These are phyloP conservation scores for Hordeum pubiflorum DNA, from an alignment of 202 grass and related monocot genomes.

Conservation along the genomic window DNA sequence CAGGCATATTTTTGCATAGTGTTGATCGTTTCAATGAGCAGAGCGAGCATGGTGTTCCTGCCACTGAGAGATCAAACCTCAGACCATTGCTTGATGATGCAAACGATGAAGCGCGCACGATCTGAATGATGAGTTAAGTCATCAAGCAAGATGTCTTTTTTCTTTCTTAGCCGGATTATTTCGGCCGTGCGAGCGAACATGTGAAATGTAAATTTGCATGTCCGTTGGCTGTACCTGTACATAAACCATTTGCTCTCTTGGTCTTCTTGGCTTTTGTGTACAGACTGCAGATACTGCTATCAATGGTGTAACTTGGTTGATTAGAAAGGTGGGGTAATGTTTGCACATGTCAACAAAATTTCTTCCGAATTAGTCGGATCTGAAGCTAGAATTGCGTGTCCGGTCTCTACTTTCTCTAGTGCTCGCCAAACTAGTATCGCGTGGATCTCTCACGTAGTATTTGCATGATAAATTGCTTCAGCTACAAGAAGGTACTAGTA, in stretches of 20 bases:
- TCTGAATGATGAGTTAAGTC: neutral
- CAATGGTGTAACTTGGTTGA: slow-evolving; percentile 1
- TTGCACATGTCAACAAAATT: neutral
- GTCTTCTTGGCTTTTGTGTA: slow-evolving; percentile 15
- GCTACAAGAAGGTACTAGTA: neutral
- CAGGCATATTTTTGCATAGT: slow-evolving; percentile 79
- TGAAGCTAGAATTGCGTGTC: neutral
- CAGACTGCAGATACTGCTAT: slow-evolving; percentile 19
- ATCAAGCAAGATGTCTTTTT: neutral
- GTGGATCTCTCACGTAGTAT: neutral
- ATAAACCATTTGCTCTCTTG: slow-evolving; percentile 2
- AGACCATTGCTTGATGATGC: slow-evolving; percentile 65
- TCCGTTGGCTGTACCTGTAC: slow-evolving; percentile 31
- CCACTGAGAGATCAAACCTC: slow-evolving; percentile 55
- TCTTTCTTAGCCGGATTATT: slow-evolving; percentile 1
- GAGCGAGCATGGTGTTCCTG: slow-evolving; percentile 38
- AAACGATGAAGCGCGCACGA: slow-evolving; percentile 24
- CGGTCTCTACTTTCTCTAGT: neutral
- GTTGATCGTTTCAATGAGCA: slow-evolving; percentile 69
- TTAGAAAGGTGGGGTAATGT: neutral
- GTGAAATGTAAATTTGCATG: slow-evolving; percentile 42
- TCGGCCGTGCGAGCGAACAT: neutral
- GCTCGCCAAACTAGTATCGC: neutral
- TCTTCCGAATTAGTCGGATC: neutral
- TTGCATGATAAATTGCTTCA: neutral